Percentiles rank a stretch among this genome's conserved stretches.
These are phyloP conservation scores for Grigorovia transvaalensis DNA, from an alignment of 805 yeast genomes.

Conservation along the genomic window DNA sequence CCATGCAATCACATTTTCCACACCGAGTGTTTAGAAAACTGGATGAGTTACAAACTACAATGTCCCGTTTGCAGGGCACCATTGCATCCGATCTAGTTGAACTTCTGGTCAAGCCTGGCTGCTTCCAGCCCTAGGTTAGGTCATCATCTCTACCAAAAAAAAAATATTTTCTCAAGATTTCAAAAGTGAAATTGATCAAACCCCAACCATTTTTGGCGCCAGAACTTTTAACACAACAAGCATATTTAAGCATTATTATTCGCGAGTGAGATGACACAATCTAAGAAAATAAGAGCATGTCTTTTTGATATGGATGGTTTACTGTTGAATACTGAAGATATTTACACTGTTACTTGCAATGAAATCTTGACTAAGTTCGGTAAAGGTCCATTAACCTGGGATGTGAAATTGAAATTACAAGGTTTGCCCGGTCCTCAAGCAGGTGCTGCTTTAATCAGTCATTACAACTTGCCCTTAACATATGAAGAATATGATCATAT, in stretches of 20 bases:
- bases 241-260: neutral
- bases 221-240: neutral
- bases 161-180: neutral
- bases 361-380: conserved; percentile 56
- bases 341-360: conserved; percentile 72
- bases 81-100: conserved; percentile 59
- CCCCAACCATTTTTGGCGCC: neutral
- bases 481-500: conserved; percentile 50
- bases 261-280: conserved; percentile 1
- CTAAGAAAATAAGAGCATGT: conserved; percentile 23
- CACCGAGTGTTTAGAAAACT: conserved; percentile 73
- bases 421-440: conserved; percentile 86
- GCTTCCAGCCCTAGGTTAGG: no score
- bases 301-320: conserved; percentile 87
- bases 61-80: conserved; percentile 89
- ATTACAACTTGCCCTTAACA: conserved; percentile 56
- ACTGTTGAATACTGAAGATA: conserved; percentile 80
- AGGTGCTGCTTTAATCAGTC: conserved; percentile 50
- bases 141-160: no score
- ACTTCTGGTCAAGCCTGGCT: no score
- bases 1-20: conserved; percentile 91
- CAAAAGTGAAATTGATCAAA: neutral
- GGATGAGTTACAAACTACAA: conserved; percentile 89
- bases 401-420: conserved; percentile 73
- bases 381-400: conserved; percentile 83